These are phyloP conservation scores for Micractinium sp. DNA, from an alignment of 139 green algal genomes.

Conservation along the genomic window DNA sequence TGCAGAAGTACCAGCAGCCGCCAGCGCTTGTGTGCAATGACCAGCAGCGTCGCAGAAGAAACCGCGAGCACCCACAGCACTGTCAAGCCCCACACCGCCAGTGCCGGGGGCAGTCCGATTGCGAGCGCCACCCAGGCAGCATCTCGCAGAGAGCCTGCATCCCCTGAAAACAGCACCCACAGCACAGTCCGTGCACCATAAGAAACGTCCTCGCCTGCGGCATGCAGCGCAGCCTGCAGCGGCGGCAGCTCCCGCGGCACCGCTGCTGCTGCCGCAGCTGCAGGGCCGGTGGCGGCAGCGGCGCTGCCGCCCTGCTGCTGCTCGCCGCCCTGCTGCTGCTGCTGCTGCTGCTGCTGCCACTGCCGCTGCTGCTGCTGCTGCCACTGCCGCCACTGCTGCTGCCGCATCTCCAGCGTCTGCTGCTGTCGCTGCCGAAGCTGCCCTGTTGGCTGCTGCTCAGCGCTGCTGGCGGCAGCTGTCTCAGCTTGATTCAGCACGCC, in stretches of 20 bases:
- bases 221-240: background rate
- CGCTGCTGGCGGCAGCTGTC: no score
- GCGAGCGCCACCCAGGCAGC: background rate
- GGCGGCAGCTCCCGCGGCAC: no score
- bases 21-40: background rate
- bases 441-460: background rate
- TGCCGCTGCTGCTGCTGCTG: no score
- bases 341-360: no score
- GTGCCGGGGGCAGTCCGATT: background rate
- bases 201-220: background rate
- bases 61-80: background rate
- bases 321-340: no score
- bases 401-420: no score
- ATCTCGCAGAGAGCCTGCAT: background rate
- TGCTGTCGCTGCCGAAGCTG: background rate
- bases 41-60: background rate
- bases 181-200: background rate
- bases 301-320: no score
- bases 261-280: no score
- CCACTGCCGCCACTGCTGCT: background rate
- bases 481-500: background rate
- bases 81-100: background rate
- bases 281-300: no score
- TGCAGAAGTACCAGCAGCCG: background rate
- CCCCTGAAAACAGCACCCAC: background rate